Base-by-base conservation (phyloP, 2,329 filamentous ascomycete genomes). In the Biscogniauxia mediterranea region DNA sequence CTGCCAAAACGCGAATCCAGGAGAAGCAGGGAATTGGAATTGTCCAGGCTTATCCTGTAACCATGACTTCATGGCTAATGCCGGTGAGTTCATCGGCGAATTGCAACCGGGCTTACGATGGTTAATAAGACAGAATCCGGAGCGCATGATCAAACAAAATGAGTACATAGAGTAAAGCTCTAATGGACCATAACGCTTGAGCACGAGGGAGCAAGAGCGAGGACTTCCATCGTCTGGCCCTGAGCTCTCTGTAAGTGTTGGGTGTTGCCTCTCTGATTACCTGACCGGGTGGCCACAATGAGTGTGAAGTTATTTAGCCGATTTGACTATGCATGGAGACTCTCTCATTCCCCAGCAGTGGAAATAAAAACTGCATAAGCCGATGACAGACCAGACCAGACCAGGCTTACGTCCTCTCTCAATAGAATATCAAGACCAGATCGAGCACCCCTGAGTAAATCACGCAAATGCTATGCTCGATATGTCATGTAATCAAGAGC, bases 211-310 rank as follows among this genome's bases (percentile, higher is more conserved):
- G 64, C 61, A 59, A 38, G 59, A 58, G 61, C 64, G 38, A 46
- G 15, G 38, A n/a, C 38, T 46, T n/a, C 38, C 17, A n/a, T n/a
- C 38, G 11, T n/a, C 15, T 46, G 38, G 38, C 63, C 55, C 61
- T 59, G 64, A 62, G 60, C 62, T 57, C 59, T 64, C 59, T 62
- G 65, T 65, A 55, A 60, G 63, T 61, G 61, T 57, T 65, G 54
- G 52, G 53, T n/a, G 17, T 46, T 46, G 38, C 13, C 15, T 46
- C 38, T n/a, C 38, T 2, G 15, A n/a, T 15, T 52, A 52, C 51
- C 19, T 52, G 19, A 52, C 17, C 17, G 15, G 17, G 38, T n/a
- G 17, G 38, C 38, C 38, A 46, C 15, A n/a, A 46, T 46, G 38
- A 6, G 38, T 46, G 11, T n/a, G 38, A 46, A 46, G 38, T 32